Base-by-base conservation (phyloP, 495 filamentous ascomycete species). In the Pseudoneurospora amorphoporcata region DNA sequence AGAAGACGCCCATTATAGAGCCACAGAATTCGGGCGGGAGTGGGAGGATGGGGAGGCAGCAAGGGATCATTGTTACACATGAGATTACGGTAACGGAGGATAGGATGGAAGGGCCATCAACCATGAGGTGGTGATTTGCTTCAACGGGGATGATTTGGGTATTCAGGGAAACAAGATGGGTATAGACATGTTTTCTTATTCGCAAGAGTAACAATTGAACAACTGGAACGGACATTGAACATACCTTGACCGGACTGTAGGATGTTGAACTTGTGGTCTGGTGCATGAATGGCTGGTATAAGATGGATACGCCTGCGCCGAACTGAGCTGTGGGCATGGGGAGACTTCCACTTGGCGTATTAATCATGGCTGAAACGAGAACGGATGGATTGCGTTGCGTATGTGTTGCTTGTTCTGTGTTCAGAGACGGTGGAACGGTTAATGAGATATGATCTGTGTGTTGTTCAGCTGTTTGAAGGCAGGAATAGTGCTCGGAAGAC, bases 61-160 rank as follows among this genome's bases (percentile, higher is more conserved):
- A 42, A 3, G 71, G 71, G 2, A 72, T 72, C 17, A 37, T 72
- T 32, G 71, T 72, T 23, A 69, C 58, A 2, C 71, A 72, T 12
- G 71, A 72, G 39, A 14, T 68, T 69, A 72, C 71, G 35, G 58
- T 72, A 6, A 72, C 71, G 12, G 71, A 72, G 71, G 42, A 35
- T 61, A 35, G 23, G 23, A 23, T 23, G 23, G 23, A 23, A 23
- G 23, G 23, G 23, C 23, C 23, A 23, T 23, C 23, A 23, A 23
- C 23, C 23, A 23, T 23, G 23, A 23, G 23, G 23, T 23, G 23
- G 23, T 23, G 23, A 23, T 23, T 23, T 23, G 23, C 23, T 23
- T 23, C 23, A 23, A 23, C 23, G 23, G 23, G 23, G 23, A 23
- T 23, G 23, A 23, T 23, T 23, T 23, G 23, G 23, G 23, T 23